These are phyloP conservation scores for Quercus gilva DNA, from an alignment of 306 rosid species.

Conservation along the genomic window DNA sequence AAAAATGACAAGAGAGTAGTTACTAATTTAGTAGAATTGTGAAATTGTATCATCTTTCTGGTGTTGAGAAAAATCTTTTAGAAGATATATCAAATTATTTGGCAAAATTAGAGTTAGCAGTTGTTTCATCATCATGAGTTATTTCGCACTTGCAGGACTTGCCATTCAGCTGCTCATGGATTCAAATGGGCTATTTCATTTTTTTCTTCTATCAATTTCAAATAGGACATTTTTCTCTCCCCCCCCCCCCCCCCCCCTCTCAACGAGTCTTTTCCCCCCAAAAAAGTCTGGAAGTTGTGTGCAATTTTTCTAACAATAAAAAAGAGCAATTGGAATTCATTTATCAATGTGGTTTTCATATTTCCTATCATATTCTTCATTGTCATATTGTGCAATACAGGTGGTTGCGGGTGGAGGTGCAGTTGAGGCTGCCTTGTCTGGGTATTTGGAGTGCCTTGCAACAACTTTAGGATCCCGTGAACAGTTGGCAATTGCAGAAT, in stretches of 20 bases:
- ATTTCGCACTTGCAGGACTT: too few relatives aligned
- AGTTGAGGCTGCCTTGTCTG: constrained; percentile 89
- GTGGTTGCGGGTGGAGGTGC: constrained; percentile 99
- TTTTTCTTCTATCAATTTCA: too few relatives aligned
- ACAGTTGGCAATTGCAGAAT: constrained; percentile 98
- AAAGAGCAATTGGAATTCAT: too few relatives aligned
- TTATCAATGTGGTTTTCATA: too few relatives aligned
- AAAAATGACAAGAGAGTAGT: neutral
- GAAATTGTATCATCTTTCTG: neutral
- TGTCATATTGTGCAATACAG: constrained; percentile 37
- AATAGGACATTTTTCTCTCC: too few relatives aligned
- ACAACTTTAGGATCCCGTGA: constrained; percentile 97
- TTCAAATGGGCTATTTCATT: too few relatives aligned
- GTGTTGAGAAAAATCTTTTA: neutral
- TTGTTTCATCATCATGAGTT: neutral
- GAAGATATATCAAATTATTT: neutral
- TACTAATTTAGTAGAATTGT: neutral
- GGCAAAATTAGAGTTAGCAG: neutral
- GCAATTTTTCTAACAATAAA: too few relatives aligned
- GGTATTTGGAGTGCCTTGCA: constrained; percentile 92
- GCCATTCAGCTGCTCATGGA: too few relatives aligned
- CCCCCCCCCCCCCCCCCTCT: too few relatives aligned
- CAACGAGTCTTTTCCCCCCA: too few relatives aligned
- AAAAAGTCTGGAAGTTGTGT: too few relatives aligned
- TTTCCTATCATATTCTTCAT: neutral